phyloP scores from a whole-genome alignment of 306 rosid genomes.

The Gillenia trifoliata region DNA sequence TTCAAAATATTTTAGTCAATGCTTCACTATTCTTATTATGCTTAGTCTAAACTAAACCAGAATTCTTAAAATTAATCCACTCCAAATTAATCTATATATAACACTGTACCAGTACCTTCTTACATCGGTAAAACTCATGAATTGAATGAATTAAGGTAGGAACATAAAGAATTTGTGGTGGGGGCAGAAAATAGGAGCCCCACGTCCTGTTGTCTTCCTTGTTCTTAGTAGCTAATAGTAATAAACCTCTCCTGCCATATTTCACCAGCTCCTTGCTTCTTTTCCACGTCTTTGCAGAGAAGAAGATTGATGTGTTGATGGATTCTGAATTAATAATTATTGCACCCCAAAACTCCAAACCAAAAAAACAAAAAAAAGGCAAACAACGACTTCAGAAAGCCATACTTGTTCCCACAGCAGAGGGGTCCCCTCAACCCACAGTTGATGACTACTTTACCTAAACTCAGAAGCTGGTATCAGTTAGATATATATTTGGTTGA shows the following conservation, averaged over 20 bases:
- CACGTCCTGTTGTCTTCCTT: conserved; percentile 44
- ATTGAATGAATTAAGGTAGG: conserved; percentile 1
- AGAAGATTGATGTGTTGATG: conserved; percentile 64
- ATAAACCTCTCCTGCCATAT: conserved; percentile 26
- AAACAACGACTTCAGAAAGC: background rate
- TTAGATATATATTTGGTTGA: no score
- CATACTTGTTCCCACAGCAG: background rate
- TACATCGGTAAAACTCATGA: background rate
- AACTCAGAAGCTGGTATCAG: no score
- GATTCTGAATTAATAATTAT: conserved; percentile 48
- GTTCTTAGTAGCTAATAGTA: conserved; percentile 39
- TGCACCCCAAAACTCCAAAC: conserved; percentile 26
- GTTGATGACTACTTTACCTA: background rate
- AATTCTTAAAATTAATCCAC: no score
- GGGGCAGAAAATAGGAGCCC: conserved; percentile 40
- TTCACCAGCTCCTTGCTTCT: conserved; percentile 60
- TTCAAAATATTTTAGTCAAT: no score
- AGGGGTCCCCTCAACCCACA: background rate
- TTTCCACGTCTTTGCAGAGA: conserved; percentile 64
- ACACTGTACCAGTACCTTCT: background rate
- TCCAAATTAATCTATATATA: no score
- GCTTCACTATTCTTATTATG: no score
- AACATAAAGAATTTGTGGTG: conserved; percentile 41
- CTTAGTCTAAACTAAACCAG: no score
- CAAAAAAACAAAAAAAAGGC: background rate